phyloP scores from a whole-genome alignment of 306 rosid species.

The Leucaena leucocephala region DNA sequence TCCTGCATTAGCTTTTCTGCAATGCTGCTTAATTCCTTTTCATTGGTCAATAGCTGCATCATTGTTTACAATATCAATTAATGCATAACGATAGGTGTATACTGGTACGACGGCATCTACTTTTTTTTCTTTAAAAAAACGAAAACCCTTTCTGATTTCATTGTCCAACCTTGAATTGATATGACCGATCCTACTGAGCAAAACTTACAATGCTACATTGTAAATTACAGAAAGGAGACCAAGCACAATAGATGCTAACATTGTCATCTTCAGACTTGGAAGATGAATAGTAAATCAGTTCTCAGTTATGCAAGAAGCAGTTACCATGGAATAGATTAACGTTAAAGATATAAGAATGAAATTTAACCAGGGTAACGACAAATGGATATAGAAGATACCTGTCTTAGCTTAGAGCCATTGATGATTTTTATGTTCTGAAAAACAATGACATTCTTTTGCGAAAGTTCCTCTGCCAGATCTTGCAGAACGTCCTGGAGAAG shows the following conservation, averaged over 20 bases:
- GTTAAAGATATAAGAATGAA: constrained; percentile 6
- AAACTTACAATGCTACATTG: neutral
- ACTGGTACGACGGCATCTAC: neutral
- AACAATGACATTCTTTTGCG: constrained; percentile 55
- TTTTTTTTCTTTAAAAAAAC: neutral
- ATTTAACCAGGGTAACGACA: neutral
- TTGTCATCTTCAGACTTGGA: constrained; percentile 28
- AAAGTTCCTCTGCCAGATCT: constrained; percentile 75
- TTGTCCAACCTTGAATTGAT: neutral
- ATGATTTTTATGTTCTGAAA: constrained; percentile 62
- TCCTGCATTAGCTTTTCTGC: constrained; percentile 59
- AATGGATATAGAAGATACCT: constrained; percentile 51
- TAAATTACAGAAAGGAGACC: neutral
- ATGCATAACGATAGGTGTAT: constrained; percentile 9
- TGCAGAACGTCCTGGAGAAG: constrained; percentile 85
- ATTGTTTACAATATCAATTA: constrained; percentile 34
- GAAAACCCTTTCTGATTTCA: neutral
- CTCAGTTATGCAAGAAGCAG: constrained; percentile 19
- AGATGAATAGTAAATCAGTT: neutral
- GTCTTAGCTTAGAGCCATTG: constrained; percentile 75
- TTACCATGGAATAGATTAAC: constrained; percentile 7
- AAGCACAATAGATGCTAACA: neutral
- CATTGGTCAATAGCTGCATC: constrained; percentile 76
- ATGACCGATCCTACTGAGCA: neutral
- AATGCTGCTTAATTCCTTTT: constrained; percentile 59